Percentiles rank a stretch among this genome's conserved stretches.
Evolutionary conservation across 2,329 filamentous ascomycete species (phyloP).

Genomic region (Fusarium foetens): DNA sequence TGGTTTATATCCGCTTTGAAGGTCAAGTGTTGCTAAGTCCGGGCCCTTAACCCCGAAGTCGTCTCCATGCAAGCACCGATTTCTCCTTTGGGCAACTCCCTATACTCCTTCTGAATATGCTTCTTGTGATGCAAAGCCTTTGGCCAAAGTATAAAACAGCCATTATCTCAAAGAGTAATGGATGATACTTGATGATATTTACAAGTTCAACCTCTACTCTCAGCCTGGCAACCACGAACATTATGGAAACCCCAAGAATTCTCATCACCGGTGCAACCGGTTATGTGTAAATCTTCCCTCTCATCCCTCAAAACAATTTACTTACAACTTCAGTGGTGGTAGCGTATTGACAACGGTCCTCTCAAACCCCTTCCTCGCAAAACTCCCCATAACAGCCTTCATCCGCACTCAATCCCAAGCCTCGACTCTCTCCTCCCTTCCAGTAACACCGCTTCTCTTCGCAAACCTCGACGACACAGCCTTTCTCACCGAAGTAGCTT

Average conservation of each 20-base stretch:
- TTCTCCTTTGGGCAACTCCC: neutral
- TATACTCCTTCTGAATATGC: neutral
- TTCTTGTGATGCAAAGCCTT: rapidly evolving
- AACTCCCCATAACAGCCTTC: neutral
- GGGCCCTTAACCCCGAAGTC: neutral
- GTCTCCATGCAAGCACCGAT: neutral
- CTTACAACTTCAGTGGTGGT: neutral
- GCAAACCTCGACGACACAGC: neutral
- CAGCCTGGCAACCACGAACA: rapidly evolving
- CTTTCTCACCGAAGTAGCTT: neutral
- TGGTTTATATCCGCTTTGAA: neutral
- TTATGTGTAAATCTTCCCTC: neutral
- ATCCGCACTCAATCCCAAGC: neutral
- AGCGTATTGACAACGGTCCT: conserved; percentile 1
- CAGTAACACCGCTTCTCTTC: neutral
- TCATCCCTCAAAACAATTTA: rapidly evolving
- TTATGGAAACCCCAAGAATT: neutral
- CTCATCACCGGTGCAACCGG: conserved; percentile 14
- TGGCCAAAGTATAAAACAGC: neutral
- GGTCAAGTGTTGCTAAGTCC: neutral
- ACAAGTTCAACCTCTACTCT: neutral
- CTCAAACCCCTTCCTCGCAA: neutral
- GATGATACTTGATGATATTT: rapidly evolving
- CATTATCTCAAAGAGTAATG: rapidly evolving
- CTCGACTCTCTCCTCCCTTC: neutral